phyloP scores from a whole-genome alignment of 148 eudicot species.

The Tetragonia tetragonoides region DNA sequence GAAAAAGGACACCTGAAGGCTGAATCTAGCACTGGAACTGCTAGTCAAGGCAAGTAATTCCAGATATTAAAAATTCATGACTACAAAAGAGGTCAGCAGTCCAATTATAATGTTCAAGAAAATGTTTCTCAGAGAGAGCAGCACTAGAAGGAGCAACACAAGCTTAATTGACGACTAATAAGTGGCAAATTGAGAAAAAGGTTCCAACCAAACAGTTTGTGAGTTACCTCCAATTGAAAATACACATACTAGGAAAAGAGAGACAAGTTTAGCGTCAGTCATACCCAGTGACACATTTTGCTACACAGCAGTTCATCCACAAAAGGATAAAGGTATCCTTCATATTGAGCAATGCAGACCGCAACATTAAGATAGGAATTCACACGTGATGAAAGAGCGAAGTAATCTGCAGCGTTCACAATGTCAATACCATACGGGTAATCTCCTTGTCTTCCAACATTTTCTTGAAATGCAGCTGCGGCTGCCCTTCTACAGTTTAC shows the following conservation, averaged over 20 bases:
- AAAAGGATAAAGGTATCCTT: slow-evolving; percentile 82
- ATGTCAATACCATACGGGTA: slow-evolving; percentile 98
- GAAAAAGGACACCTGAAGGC: not conserved
- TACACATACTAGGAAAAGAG: not conserved
- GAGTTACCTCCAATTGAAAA: slow-evolving; percentile 2
- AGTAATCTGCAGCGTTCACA: slow-evolving; percentile 94
- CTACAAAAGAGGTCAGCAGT: not conserved
- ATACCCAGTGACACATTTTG: slow-evolving; percentile 99
- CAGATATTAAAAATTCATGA: not conserved
- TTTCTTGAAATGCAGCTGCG: slow-evolving; percentile 99
- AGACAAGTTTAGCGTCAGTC: slow-evolving; percentile 24
- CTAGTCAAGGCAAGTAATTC: not conserved
- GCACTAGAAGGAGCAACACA: not conserved
- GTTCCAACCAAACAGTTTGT: not conserved
- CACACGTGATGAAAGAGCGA: slow-evolving; percentile 78
- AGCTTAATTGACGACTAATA: not conserved
- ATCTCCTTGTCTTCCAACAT: slow-evolving; percentile 96
- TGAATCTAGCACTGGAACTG: not conserved
- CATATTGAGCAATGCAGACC: slow-evolving; percentile 79
- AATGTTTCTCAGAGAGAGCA: not conserved
- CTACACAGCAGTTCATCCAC: slow-evolving; percentile 74
- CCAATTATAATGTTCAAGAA: not conserved
- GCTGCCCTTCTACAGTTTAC: slow-evolving; percentile 99
- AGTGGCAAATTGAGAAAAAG: not conserved
- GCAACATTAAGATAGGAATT: slow-evolving; percentile 89